Evolutionary conservation across 75 land plant genomes (phyloP).

Genomic region (Pinus albicaulis): DNA sequence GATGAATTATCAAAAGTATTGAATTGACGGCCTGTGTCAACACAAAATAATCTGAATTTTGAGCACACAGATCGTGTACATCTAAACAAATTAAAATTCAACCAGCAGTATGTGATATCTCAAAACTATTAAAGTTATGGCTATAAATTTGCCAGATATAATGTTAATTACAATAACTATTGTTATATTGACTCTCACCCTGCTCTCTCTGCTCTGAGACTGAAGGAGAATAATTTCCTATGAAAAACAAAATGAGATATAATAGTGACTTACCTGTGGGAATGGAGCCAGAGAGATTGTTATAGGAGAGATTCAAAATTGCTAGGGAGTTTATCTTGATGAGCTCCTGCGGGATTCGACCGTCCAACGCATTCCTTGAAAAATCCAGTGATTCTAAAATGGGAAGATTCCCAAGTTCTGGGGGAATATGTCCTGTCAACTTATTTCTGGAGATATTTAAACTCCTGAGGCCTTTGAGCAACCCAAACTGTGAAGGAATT

Average conservation of each 20-base stretch:
- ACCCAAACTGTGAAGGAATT: slow-evolving; percentile 52
- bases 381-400: slow-evolving; percentile 12
- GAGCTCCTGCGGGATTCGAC: background rate
- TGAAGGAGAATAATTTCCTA: too few species aligned
- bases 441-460: slow-evolving; percentile 61
- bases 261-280: slow-evolving; percentile 8
- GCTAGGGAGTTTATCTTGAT: background rate
- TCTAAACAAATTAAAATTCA: background rate
- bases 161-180: too few species aligned
- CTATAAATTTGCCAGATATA: background rate
- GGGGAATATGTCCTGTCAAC: slow-evolving; percentile 60
- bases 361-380: slow-evolving; percentile 31
- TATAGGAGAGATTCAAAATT: background rate
- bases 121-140: background rate
- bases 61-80: background rate
- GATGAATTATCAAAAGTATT: background rate
- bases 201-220: too few species aligned
- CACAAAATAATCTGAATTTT: background rate
- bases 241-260: background rate
- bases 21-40: background rate
- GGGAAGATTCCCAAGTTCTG: slow-evolving; percentile 37
- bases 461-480: slow-evolving; percentile 28
- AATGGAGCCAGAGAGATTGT: slow-evolving; percentile 44
- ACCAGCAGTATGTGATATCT: background rate
- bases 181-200: too few species aligned